phyloP scores from a whole-genome alignment of 805 yeast genomes.

The Saccharomycopsis olivae region DNA sequence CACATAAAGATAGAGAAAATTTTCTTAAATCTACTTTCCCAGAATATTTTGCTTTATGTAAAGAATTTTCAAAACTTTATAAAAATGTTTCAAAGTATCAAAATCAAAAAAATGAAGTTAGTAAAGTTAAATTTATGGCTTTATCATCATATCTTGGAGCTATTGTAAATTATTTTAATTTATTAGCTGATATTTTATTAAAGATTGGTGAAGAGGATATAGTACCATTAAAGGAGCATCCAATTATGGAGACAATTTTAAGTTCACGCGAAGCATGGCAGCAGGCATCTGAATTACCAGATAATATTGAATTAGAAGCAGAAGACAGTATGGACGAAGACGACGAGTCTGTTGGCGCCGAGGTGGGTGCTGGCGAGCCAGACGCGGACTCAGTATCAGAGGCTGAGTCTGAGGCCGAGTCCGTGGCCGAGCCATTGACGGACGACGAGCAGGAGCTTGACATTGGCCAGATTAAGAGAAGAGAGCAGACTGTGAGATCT shows the following conservation, averaged over 20 bases:
- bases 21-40: conserved; percentile 61
- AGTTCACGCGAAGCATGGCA: conserved; percentile 84
- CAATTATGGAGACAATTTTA: conserved; percentile 79
- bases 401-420: not conserved
- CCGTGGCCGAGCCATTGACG: conserved; percentile 22
- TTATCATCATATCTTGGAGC: conserved; percentile 72
- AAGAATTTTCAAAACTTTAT: conserved; percentile 42
- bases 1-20: conserved; percentile 39
- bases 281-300: conserved; percentile 55
- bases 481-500: conserved; percentile 15
- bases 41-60: conserved; percentile 68
- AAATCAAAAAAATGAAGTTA: conserved; percentile 25
- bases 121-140: conserved; percentile 51
- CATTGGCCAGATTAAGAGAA: not conserved
- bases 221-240: conserved; percentile 66
- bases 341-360: conserved; percentile 12
- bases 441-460: conserved; percentile 22
- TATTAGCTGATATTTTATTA: conserved; percentile 48
- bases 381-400: conserved; percentile 11
- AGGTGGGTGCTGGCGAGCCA: conserved; percentile 14
- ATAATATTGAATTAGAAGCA: conserved; percentile 22
- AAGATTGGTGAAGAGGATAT: conserved; percentile 40
- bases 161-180: conserved; percentile 66
- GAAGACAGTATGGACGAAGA: conserved; percentile 11
- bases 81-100: conserved; percentile 24